Evolutionary conservation across 1,139 yeast species (phyloP).

Genomic region (Fermentozyma sake): DNA sequence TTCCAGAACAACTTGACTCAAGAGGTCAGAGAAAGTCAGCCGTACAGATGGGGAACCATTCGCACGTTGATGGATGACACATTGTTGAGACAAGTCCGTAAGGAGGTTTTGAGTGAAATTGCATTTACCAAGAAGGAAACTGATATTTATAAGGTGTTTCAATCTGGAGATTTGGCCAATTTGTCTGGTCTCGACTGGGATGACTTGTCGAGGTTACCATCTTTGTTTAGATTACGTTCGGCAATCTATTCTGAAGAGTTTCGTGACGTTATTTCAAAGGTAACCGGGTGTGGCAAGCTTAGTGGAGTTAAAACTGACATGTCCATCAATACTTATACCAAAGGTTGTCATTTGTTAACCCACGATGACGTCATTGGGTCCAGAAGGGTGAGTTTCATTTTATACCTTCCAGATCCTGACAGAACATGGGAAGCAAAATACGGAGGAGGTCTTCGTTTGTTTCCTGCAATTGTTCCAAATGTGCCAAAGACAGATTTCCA

Average conservation of each 20-base stretch:
- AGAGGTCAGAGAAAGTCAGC: constrained; percentile 52
- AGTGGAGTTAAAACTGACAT: constrained; percentile 89
- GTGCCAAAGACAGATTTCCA: constrained; percentile 80
- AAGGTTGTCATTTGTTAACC: constrained; percentile 89
- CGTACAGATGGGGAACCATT: constrained; percentile 89
- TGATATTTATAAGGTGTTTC: constrained; percentile 91
- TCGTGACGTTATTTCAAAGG: constrained; percentile 72
- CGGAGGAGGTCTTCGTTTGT: constrained; percentile 89
- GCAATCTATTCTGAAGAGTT: constrained; percentile 85
- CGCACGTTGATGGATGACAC: constrained; percentile 69
- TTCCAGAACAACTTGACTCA: constrained; percentile 39
- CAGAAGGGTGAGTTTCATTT: constrained; percentile 84
- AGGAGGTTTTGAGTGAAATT: constrained; percentile 76
- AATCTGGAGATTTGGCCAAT: constrained; percentile 94
- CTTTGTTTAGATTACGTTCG: constrained; percentile 69
- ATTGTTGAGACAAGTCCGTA: constrained; percentile 70
- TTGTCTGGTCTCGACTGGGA: constrained; percentile 77
- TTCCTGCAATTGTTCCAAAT: constrained; percentile 82
- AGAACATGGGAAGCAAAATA: constrained; percentile 79
- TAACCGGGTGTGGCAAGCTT: constrained; percentile 85
- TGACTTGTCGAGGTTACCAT: constrained; percentile 70
- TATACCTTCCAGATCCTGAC: constrained; percentile 91
- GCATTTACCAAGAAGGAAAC: constrained; percentile 95
- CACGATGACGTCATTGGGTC: constrained; percentile 98
- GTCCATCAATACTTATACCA: constrained; percentile 85